Evolutionary conservation across 2,329 filamentous ascomycete genomes (phyloP).

Genomic region (Didymosphaeria variabile): DNA sequence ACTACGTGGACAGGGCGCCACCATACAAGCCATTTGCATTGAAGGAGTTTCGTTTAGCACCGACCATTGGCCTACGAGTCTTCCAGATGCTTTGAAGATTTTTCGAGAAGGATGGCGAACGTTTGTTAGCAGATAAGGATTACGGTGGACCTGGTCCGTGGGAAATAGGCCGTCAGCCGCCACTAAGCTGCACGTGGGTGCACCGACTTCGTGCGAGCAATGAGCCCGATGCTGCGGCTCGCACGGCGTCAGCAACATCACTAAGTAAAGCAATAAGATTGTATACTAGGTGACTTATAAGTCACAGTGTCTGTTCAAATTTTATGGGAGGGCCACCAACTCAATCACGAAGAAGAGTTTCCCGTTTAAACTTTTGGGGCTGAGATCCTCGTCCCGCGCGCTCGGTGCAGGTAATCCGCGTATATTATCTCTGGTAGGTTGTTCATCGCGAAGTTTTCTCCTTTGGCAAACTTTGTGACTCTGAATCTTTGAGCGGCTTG

Average conservation of each 20-base stretch:
- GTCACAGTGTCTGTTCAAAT: not conserved
- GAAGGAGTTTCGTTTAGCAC: slow-evolving; percentile 3
- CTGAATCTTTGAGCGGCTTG: not conserved
- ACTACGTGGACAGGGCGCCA: not conserved
- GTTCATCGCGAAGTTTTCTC: not conserved
- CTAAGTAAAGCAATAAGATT: not conserved
- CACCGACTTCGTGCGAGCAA: slow-evolving; percentile 12
- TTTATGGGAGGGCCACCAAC: not conserved
- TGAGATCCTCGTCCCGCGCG: not conserved
- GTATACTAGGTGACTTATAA: slow-evolving; percentile 2
- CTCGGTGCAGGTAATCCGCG: not conserved
- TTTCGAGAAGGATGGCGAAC: not conserved
- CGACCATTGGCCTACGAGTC: not conserved
- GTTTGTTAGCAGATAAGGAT: slow-evolving; percentile 6
- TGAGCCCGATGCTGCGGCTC: slow-evolving; percentile 8
- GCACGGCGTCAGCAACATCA: slow-evolving; percentile 3
- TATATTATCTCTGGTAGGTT: not conserved
- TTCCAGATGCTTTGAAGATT: slow-evolving; percentile 14
- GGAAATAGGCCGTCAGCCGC: slow-evolving; percentile 21
- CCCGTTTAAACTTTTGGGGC: too few relatives aligned
- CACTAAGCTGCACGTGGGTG: slow-evolving; percentile 26
- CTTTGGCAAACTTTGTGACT: not conserved
- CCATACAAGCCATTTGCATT: not conserved
- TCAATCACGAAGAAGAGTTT: not conserved
- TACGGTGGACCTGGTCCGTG: slow-evolving; percentile 18